phyloP scores from a whole-genome alignment of 1,139 yeast genomes.

The Pichia sp. region DNA sequence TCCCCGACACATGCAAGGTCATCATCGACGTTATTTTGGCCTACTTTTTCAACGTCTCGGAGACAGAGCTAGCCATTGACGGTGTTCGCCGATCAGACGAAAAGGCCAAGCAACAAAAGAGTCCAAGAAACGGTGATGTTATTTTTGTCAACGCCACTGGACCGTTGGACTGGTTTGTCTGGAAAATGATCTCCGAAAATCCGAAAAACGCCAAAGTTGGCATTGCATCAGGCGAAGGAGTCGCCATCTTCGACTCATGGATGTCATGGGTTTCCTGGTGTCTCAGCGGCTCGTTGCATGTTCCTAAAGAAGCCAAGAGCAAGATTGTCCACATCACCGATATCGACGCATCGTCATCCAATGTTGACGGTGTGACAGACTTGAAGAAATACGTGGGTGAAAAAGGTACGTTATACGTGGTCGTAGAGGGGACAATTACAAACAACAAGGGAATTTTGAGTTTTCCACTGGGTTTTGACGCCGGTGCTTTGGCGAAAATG shows the following conservation, averaged over 20 bases:
- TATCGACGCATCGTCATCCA: conserved; percentile 9
- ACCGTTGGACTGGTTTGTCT: conserved; percentile 48
- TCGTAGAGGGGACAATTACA: conserved; percentile 68
- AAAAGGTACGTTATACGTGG: conserved; percentile 39
- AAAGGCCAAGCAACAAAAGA: conserved; percentile 32
- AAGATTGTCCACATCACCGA: conserved; percentile 9
- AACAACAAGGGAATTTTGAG: conserved; percentile 41
- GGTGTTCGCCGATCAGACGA: conserved; percentile 47
- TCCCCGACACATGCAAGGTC: background rate
- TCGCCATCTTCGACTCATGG: conserved; percentile 25
- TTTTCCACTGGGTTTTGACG: conserved; percentile 24
- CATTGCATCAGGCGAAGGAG: conserved; percentile 42
- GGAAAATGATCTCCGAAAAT: conserved; percentile 19
- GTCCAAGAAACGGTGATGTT: conserved; percentile 42
- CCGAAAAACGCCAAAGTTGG: conserved; percentile 36
- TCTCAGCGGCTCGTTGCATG: conserved; percentile 19
- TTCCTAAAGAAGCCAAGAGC: conserved; percentile 7
- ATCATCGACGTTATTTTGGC: conserved; percentile 16
- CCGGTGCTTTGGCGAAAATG: conserved; percentile 13
- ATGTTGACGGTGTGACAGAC: conserved; percentile 11
- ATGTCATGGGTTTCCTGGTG: conserved; percentile 15
- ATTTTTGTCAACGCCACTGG: conserved; percentile 51
- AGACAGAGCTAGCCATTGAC: conserved; percentile 43
- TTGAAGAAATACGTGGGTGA: conserved; percentile 7
- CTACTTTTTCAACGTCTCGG: conserved; percentile 23